These are phyloP conservation scores for Yamadazyma sp. DNA, from an alignment of 805 yeast species.

Conservation along the genomic window DNA sequence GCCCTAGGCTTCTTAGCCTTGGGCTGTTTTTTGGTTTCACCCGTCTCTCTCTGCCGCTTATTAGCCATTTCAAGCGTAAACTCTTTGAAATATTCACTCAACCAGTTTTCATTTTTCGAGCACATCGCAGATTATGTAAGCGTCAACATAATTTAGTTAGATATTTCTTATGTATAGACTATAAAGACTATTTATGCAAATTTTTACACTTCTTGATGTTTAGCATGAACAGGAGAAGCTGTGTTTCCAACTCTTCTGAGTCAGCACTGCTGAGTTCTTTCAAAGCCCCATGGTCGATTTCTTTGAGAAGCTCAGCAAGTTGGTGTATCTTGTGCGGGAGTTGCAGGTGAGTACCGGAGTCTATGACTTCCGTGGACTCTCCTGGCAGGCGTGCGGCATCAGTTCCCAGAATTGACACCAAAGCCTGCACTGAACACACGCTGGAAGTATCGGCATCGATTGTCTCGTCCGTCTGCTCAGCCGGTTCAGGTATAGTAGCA, in stretches of 20 bases:
- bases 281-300: not conserved
- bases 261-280: not conserved
- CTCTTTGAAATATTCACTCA: no score
- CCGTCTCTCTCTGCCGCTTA: constrained; percentile 25
- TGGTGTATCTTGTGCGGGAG: not conserved
- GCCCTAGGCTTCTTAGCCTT: constrained; percentile 21
- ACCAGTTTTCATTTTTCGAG: constrained; percentile 1
- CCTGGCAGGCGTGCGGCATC: no score
- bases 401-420: no score
- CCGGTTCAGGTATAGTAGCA: not conserved
- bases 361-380: no score
- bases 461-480: no score
- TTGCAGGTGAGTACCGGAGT: no score
- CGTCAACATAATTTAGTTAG: no score
- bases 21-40: constrained; percentile 20
- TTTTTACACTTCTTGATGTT: constrained; percentile 10
- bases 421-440: no score
- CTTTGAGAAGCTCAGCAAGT: constrained; percentile 2
- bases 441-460: no score
- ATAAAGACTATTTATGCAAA: constrained; percentile 4
- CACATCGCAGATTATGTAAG: constrained; percentile 6
- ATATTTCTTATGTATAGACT: no score
- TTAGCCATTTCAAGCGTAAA: constrained; percentile 3
- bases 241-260: constrained; percentile 28
- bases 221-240: constrained; percentile 33